Conservation (phyloP, 1,284 basidiomycete genomes). For the Tilletia caries region DNA sequence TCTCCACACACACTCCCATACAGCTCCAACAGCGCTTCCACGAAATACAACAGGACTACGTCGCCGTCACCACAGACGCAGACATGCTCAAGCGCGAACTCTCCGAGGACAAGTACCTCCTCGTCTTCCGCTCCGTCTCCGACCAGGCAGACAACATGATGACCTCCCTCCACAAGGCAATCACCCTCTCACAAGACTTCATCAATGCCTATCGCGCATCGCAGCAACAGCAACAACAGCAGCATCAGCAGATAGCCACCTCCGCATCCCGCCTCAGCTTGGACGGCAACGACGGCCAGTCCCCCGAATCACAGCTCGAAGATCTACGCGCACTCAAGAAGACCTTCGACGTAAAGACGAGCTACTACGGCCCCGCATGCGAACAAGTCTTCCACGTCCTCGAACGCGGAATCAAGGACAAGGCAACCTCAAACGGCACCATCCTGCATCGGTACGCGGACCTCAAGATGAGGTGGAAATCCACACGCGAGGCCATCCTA, state of each 20-base stretch:
- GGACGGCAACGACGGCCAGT: background rate
- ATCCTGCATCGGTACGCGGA: slow-evolving; percentile 80
- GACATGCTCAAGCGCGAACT: slow-evolving; percentile 80
- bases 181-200: slow-evolving; percentile 73
- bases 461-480: slow-evolving; percentile 76
- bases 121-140: slow-evolving; percentile 85
- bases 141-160: slow-evolving; percentile 95
- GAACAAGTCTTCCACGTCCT: slow-evolving; percentile 88
- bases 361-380: slow-evolving; percentile 88
- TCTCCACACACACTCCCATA: slow-evolving; percentile 21
- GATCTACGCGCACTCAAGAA: slow-evolving; percentile 30
- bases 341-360: slow-evolving; percentile 37
- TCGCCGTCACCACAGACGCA: slow-evolving; percentile 72
- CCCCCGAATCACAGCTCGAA: slow-evolving; percentile 12
- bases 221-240: slow-evolving; percentile 14
- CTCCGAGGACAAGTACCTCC: slow-evolving; percentile 91
- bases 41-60: slow-evolving; percentile 65
- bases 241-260: background rate
- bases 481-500: slow-evolving; percentile 69
- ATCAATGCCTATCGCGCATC: slow-evolving; percentile 29
- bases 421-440: slow-evolving; percentile 90
- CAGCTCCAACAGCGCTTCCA: slow-evolving; percentile 24
- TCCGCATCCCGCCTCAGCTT: background rate
- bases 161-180: slow-evolving; percentile 84
- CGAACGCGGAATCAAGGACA: slow-evolving; percentile 82